Evolutionary conservation across 139 green algal species (phyloP).

Genomic region (Chlorella sorokiniana): DNA sequence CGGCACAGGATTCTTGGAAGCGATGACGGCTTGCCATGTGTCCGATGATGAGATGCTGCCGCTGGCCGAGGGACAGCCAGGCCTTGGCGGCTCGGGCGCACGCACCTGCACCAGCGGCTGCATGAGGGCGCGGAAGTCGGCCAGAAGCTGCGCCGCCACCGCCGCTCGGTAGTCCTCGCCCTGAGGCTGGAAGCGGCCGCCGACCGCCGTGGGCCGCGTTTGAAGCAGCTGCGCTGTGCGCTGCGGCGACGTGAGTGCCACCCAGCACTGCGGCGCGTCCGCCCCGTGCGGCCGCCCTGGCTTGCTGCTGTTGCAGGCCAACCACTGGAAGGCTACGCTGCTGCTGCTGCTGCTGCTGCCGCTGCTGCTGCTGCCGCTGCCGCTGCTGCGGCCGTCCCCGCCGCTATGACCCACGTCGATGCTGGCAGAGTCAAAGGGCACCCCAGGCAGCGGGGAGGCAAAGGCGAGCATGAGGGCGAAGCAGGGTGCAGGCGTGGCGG

Average conservation of each 20-base stretch:
- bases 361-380: neutral
- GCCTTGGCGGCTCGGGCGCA: no score
- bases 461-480: slow-evolving; percentile 25
- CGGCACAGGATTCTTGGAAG: neutral
- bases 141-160: slow-evolving; percentile 18
- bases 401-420: neutral
- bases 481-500: slow-evolving; percentile 8
- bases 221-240: slow-evolving; percentile 6
- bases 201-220: neutral
- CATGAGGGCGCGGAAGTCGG: slow-evolving; percentile 19
- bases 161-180: neutral
- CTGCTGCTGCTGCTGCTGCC: slow-evolving; percentile 1
- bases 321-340: slow-evolving; percentile 4
- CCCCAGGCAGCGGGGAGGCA: neutral
- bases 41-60: neutral
- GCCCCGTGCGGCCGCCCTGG: slow-evolving; percentile 1
- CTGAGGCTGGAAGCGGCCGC: slow-evolving; percentile 8
- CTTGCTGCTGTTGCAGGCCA: slow-evolving; percentile 34
- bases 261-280: slow-evolving; percentile 19
- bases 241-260: slow-evolving; percentile 14
- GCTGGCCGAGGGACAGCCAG: neutral
- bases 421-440: slow-evolving; percentile 20
- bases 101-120: slow-evolving; percentile 19
- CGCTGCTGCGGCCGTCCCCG: neutral
- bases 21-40: neutral